phyloP scores from a whole-genome alignment of 2,329 filamentous ascomycete species.

The Aspergillus oerlinghausenensis region DNA sequence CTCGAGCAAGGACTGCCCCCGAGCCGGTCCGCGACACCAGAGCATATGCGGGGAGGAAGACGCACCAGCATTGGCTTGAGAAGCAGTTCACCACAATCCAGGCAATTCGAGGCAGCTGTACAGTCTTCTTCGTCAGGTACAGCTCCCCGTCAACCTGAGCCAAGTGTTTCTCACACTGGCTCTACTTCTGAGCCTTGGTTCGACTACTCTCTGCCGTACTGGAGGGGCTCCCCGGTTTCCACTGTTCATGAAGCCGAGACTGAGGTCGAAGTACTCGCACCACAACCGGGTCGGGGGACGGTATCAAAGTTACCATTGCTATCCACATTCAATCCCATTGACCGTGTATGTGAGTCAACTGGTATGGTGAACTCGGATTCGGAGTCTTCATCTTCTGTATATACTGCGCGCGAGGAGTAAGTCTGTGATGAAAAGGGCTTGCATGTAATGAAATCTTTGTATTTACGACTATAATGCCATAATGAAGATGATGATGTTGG shows the following conservation, averaged over 20 bases:
- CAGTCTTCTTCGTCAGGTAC: neutral
- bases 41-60: slow-evolving; percentile 18
- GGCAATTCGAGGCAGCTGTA: neutral
- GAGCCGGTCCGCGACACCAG: slow-evolving; percentile 23
- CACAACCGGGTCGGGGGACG: neutral
- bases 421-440: neutral
- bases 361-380: slow-evolving; percentile 13
- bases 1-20: slow-evolving; percentile 24
- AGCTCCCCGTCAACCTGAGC: neutral
- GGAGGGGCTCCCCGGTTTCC: neutral
- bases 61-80: neutral
- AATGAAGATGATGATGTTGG: neutral
- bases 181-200: neutral
- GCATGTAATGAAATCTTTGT: neutral
- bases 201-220: neutral
- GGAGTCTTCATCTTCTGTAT: slow-evolving; percentile 21
- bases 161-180: neutral
- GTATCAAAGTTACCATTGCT: neutral
- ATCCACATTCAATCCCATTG: neutral
- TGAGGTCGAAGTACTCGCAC: neutral
- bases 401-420: slow-evolving; percentile 20
- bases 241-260: neutral
- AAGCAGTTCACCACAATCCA: neutral
- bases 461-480: neutral
- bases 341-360: neutral